A percentile compares a stretch with the other conserved stretches of the same genome.
These are phyloP conservation scores for Galerina marginata DNA, from an alignment of 768 basidiomycete species.

Conservation along the genomic window DNA sequence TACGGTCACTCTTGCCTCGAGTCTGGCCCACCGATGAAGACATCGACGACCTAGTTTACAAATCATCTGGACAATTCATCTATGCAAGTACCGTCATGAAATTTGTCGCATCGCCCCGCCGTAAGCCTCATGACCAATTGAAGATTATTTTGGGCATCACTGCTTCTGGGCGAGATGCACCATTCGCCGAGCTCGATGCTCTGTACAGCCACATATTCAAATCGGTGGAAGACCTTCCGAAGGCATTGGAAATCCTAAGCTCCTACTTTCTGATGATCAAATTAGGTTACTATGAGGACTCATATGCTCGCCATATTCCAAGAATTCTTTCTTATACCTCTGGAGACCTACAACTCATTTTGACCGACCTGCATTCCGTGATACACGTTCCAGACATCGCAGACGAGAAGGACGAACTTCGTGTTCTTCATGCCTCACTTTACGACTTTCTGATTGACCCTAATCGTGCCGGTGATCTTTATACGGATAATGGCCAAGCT, in stretches of 20 bases:
- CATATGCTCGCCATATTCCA: too few species aligned
- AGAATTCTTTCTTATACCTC: neutral
- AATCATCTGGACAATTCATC: too few species aligned
- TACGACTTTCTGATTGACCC: neutral
- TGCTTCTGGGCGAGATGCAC: neutral
- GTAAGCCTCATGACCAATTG: neutral
- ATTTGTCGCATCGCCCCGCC: neutral
- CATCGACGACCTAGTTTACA: too few species aligned
- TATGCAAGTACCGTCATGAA: neutral
- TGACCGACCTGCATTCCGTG: neutral
- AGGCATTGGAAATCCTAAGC: too few species aligned
- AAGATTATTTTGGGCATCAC: neutral
- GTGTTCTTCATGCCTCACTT: neutral
- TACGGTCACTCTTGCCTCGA: too few species aligned
- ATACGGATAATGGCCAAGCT: neutral
- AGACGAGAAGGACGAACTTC: neutral
- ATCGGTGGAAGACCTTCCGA: neutral
- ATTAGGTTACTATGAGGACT: too few species aligned
- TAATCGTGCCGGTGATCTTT: neutral
- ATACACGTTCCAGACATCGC: neutral
- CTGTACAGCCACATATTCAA: neutral
- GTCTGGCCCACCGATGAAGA: too few species aligned
- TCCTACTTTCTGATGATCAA: neutral
- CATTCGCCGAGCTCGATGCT: neutral
- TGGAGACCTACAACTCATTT: neutral